phyloP scores from a whole-genome alignment of 257 asterid genomes.

The Solanum clarkiae region DNA sequence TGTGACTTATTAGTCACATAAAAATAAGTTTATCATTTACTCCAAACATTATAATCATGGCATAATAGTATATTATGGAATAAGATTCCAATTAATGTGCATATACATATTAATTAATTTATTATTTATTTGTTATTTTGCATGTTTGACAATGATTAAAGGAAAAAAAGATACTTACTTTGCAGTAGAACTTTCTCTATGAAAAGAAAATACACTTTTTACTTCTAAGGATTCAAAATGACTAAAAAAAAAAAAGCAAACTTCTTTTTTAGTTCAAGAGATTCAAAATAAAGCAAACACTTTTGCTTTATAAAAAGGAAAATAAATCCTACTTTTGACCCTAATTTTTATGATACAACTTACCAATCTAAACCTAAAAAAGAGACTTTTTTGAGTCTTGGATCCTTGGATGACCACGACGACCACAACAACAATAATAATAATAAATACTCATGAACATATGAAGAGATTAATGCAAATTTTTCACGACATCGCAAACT shows the following conservation, averaged over 20 bases:
- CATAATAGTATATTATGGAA: not conserved
- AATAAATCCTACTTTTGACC: not conserved
- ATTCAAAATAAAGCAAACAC: not conserved
- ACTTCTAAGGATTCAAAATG: not conserved
- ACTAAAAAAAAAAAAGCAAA: not conserved
- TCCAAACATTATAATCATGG: not conserved
- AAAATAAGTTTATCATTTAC: too few relatives aligned
- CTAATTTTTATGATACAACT: not conserved
- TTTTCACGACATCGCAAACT: not conserved
- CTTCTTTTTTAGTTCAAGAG: not conserved
- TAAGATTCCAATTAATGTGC: not conserved
- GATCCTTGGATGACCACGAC: too few relatives aligned
- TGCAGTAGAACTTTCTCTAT: not conserved
- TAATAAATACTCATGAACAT: not conserved
- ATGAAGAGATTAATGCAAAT: accelerated
- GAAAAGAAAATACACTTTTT: not conserved
- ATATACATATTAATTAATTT: not conserved
- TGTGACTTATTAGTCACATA: too few relatives aligned
- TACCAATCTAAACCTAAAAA: not conserved
- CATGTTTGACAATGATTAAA: not conserved
- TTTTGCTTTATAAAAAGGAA: not conserved
- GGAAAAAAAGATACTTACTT: not conserved
- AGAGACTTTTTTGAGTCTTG: not conserved
- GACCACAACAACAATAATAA: too few relatives aligned
- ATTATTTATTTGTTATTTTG: not conserved